Percentiles rank a stretch among this genome's conserved stretches.
These are phyloP conservation scores for Fusarium hainanense DNA, from an alignment of 2,329 filamentous ascomycete genomes.

Conservation along the genomic window DNA sequence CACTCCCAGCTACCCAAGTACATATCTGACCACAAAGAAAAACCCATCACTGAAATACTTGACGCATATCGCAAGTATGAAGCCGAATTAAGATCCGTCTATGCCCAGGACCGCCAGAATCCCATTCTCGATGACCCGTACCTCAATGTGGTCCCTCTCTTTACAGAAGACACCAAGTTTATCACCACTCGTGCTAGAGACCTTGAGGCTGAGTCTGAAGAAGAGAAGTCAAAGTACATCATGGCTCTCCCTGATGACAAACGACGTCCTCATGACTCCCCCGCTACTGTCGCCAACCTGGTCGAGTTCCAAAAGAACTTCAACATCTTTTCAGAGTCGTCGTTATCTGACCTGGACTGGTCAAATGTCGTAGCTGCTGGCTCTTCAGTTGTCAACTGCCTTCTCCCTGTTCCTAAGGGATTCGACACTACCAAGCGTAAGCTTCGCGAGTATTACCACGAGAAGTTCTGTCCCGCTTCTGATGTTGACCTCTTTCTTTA, in stretches of 20 bases:
- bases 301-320: slow-evolving; percentile 83
- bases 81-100: slow-evolving; percentile 72
- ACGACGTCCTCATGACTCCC: slow-evolving; percentile 70
- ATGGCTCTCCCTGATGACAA: slow-evolving; percentile 73
- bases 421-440: slow-evolving; percentile 71
- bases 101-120: slow-evolving; percentile 74
- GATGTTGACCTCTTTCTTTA: slow-evolving; percentile 91
- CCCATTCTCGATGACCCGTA: slow-evolving; percentile 65
- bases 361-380: slow-evolving; percentile 84
- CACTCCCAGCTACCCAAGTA: slow-evolving; percentile 61
- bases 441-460: slow-evolving; percentile 80
- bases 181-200: slow-evolving; percentile 73
- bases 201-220: slow-evolving; percentile 65
- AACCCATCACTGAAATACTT: slow-evolving; percentile 67
- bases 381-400: slow-evolving; percentile 81
- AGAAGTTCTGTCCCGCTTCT: slow-evolving; percentile 82
- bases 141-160: slow-evolving; percentile 75
- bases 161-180: slow-evolving; percentile 64
- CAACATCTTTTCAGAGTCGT: slow-evolving; percentile 82
- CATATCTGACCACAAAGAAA: slow-evolving; percentile 65
- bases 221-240: slow-evolving; percentile 73
- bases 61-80: slow-evolving; percentile 76
- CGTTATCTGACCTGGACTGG: slow-evolving; percentile 82
- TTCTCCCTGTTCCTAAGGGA: slow-evolving; percentile 75
- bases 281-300: slow-evolving; percentile 74